A percentile compares a stretch with the other conserved stretches of the same genome.
These are phyloP conservation scores for Stephania yunnanensis DNA, from an alignment of 164 flowering plant genomes.

Conservation along the genomic window DNA sequence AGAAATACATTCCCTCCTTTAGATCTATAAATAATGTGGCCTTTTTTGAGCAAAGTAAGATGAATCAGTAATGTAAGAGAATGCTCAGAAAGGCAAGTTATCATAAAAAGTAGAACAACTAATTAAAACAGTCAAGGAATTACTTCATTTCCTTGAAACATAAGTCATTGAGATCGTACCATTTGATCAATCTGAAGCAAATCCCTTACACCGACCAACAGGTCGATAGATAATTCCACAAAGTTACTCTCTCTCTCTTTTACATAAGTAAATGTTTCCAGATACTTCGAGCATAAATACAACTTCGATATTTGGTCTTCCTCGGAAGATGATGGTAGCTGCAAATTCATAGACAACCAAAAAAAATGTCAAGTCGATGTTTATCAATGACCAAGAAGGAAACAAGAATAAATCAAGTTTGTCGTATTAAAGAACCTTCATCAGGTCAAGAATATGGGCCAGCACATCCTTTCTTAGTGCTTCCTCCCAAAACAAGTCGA, in stretches of 20 bases:
- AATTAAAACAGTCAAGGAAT: neutral
- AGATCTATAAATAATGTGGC: neutral
- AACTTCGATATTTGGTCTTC: slow-evolving; percentile 64
- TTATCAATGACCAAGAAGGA: neutral
- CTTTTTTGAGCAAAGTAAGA: neutral
- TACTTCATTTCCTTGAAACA: neutral
- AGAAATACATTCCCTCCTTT: neutral
- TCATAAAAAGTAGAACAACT: neutral
- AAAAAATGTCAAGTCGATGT: neutral
- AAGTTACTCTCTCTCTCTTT: slow-evolving; percentile 66
- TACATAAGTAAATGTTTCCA: slow-evolving; percentile 78
- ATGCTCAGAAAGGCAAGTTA: neutral
- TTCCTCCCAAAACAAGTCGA: slow-evolving; percentile 90
- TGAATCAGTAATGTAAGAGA: neutral
- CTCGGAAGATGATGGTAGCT: slow-evolving; percentile 55
- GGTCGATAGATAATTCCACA: slow-evolving; percentile 62
- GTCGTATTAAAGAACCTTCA: slow-evolving; percentile 57
- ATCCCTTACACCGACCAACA: slow-evolving; percentile 79
- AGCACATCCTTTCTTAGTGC: slow-evolving; percentile 53
- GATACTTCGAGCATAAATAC: slow-evolving; percentile 73
- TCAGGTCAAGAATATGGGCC: slow-evolving; percentile 53
- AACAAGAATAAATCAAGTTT: slow-evolving; percentile 3
- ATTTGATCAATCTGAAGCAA: slow-evolving; percentile 53
- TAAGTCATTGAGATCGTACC: slow-evolving; percentile 33
- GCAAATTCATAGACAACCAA: slow-evolving; percentile 14